Percentiles rank a stretch among this genome's conserved stretches.
Conservation (phyloP, 2,329 filamentous ascomycete species). For the Colletotrichum sp. region DNA sequence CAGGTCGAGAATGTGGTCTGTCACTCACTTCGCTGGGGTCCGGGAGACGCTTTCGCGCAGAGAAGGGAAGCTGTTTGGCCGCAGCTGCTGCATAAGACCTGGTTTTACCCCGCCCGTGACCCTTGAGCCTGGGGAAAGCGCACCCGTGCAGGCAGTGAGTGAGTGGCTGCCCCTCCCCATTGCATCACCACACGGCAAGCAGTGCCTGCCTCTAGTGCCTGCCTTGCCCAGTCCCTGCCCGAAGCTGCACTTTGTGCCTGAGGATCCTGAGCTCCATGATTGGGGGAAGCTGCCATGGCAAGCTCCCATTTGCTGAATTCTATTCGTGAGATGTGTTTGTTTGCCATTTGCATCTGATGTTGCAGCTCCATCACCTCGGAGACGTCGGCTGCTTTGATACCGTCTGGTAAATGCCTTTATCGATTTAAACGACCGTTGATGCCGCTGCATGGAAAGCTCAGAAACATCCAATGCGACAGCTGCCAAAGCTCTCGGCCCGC, state of each 20-base stretch:
- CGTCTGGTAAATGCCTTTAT: neutral
- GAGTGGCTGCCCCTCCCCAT: neutral
- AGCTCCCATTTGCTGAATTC: neutral
- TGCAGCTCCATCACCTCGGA: neutral
- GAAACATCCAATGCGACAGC: neutral
- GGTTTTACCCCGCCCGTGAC: constrained; percentile 6
- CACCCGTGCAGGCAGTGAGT: neutral
- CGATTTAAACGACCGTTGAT: neutral
- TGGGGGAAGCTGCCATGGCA: neutral
- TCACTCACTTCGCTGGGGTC: neutral
- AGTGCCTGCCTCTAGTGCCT: neutral
- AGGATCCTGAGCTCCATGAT: neutral
- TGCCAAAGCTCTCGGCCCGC: neutral
- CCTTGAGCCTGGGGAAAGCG: neutral
- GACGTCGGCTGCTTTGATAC: neutral
- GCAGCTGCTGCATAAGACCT: neutral
- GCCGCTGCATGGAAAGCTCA: neutral
- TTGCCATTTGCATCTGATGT: neutral
- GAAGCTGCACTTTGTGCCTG: neutral
- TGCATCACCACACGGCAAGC: neutral
- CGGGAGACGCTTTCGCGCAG: neutral
- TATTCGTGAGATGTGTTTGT: neutral
- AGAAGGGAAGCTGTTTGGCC: neutral
- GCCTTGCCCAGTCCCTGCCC: neutral
- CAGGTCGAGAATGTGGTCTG: neutral